Base-by-base conservation (phyloP, 805 yeast species). In the Wickerhamomyces xylosicus region DNA sequence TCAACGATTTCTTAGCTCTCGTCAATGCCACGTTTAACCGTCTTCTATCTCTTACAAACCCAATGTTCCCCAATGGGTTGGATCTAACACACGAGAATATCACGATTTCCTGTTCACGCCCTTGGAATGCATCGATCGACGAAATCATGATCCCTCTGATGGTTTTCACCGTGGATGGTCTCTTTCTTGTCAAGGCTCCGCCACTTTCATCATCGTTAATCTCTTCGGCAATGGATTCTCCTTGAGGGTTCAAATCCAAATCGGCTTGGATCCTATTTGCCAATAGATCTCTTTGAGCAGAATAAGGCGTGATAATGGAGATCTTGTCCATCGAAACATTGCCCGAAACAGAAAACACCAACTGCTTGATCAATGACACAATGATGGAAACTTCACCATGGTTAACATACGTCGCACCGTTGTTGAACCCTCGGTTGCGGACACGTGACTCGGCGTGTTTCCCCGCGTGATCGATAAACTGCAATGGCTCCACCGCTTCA, bases 41-140 rank as follows among this genome's bases (percentile, higher is more conserved):
- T 50, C 85, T 61, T 34, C 61, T 58, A 49, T 79, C 86, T 38
- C 59, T 65, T 38, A 79, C 62, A 54, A 79, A 79, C 19, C 87
- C 85, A 41, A 79, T 71, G 39, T 65, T 74, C 14, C 56, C 54
- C 16, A 43, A 39, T 11, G 56, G 59, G 51, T 79, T 79, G 17
- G 77, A 73, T 48, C 95, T 67, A 18, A 85, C 95, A 48, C 89
- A 73, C 2, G 90, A 77, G 44, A 85, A 66, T 13, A 85, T 68
- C 22, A 85, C 77, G 38, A 78, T 77, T 47, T 81, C 85, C 59
- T 82, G 84, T 49, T 85, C 95, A 47, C 92, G 67, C 18, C 95
- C 95, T 58, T 85, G 95, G 62, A 85, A 85, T 1, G 95, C 90
- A 57, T 85, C 95, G 14, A 85, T 79, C 1, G 85, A 58, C n/a